phyloP scores from a whole-genome alignment of 345 rosid genomes.

The Lumnitzera littorea region DNA sequence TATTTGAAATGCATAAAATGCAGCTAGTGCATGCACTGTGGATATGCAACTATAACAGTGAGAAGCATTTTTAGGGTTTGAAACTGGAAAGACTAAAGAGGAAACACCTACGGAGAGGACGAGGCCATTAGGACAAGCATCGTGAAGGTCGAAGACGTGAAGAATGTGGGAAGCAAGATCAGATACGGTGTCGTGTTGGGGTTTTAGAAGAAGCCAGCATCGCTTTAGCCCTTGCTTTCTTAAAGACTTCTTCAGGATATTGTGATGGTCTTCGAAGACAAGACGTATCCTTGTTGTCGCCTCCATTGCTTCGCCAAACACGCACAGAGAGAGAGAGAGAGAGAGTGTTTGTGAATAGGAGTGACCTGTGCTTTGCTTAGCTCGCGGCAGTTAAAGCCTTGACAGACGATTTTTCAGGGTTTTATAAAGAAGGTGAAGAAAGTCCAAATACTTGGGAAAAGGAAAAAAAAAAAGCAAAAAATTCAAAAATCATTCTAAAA shows the following conservation, averaged over 20 bases:
- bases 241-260: slow-evolving; percentile 43
- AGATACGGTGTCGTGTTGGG: slow-evolving; percentile 54
- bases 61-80: not conserved
- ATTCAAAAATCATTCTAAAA: no score
- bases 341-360: not conserved
- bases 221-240: slow-evolving; percentile 49
- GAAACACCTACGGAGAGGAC: slow-evolving; percentile 45
- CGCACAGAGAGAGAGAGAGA: not conserved
- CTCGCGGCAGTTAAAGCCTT: no score
- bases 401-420: no score
- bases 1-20: no score
- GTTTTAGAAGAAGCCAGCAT: slow-evolving; percentile 80
- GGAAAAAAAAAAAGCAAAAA: no score
- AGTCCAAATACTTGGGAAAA: no score
- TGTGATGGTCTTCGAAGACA: slow-evolving; percentile 36
- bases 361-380: not conserved
- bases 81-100: slow-evolving; percentile 7
- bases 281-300: slow-evolving; percentile 62
- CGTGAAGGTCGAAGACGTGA: slow-evolving; percentile 41
- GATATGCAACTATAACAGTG: not conserved
- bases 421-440: no score
- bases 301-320: slow-evolving; percentile 12
- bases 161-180: slow-evolving; percentile 58
- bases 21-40: no score
- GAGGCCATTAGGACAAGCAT: slow-evolving; percentile 69